Conservation (phyloP, 2,329 filamentous ascomycete genomes). For the Zymoseptoria brevis region DNA sequence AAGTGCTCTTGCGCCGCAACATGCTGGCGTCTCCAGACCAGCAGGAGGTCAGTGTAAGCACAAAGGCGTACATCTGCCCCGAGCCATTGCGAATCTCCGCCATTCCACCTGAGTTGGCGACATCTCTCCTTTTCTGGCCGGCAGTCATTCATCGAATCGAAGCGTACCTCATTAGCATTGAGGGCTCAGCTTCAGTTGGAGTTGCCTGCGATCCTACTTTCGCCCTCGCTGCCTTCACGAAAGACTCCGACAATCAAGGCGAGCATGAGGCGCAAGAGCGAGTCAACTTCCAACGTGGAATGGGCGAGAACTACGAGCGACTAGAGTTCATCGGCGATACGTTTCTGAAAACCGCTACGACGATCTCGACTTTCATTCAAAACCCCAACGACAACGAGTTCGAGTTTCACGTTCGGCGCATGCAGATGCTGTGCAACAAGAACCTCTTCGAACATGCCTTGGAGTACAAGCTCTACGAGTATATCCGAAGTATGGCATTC, state of each 20-base stretch:
- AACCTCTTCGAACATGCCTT: constrained; percentile 76
- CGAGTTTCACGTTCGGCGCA: constrained; percentile 80
- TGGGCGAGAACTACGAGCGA: constrained; percentile 92
- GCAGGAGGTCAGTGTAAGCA: constrained; percentile 45
- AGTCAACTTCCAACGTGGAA: constrained; percentile 69
- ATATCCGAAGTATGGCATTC: constrained; percentile 75
- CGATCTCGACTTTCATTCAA: constrained; percentile 72
- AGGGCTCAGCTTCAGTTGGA: constrained; percentile 60
- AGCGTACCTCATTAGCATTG: constrained; percentile 67
- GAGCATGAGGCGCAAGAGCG: constrained; percentile 57
- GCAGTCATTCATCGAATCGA: constrained; percentile 80
- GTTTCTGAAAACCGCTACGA: constrained; percentile 92
- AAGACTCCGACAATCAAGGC: constrained; percentile 78
- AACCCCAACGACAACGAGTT: constrained; percentile 75
- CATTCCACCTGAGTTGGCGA: constrained; percentile 60
- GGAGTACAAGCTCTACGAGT: constrained; percentile 60
- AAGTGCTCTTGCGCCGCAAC: constrained; percentile 72
- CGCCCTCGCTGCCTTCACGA: constrained; percentile 84
- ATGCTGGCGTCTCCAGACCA: constrained; percentile 62
- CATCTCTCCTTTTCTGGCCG: constrained; percentile 68
- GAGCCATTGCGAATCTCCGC: constrained; percentile 69
- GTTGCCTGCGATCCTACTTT: constrained; percentile 58
- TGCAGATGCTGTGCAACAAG: constrained; percentile 84
- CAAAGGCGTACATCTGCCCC: constrained; percentile 56
- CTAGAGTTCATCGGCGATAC: constrained; percentile 90